Base-by-base conservation (phyloP, 2,329 filamentous ascomycete species). In the Pseudopyricularia cyperi region DNA sequence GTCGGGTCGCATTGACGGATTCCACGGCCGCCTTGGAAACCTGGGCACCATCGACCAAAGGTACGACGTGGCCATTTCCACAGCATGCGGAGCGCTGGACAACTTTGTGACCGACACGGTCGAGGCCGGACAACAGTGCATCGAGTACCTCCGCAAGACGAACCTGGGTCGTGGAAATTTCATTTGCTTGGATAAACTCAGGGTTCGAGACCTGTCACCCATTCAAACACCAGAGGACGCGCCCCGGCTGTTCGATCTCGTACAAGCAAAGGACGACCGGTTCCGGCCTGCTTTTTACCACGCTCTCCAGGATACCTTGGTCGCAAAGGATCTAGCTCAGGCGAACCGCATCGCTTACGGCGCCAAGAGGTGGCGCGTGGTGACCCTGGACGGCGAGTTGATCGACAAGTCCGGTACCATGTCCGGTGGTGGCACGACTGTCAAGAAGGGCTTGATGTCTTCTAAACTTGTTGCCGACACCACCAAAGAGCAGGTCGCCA, bases 351-450 rank as follows among this genome's bases (percentile, higher is more conserved):
- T 98, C 58, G 93, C 93, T 7, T 98, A 97, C 61, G 91, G 93
- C 42, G 87, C 87, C 46, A 87, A 83, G 71, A 76, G 93, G 66
- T 98, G 93, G 93, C 83, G 93, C 57, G 93, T 98, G 3, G 93
- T 98, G 39, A 98, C 93, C 0, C 78, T 98, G 2, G 89, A 90
- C 55, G 93, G 93, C 48, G 90, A 96, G 66, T 77, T 98, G 51
- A 97, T 98, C 58, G 93, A 98, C 70, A 94, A 94, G 65, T 96
- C 91, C 1, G 93, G 93, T 74, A 97, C 93, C 34, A 97, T 98
- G 93, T 95, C 88, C 54, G 93, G 93, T 73, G 93, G 93, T 74
- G 93, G 93, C 53, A 91, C 81, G 46, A 87, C 87, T 15, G 87
- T 93, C 53, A 90, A 91, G 60, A 89, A 84, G 63, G 94, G 94